Conservation (phyloP, 257 asterid genomes). For the Gentiana straminea region DNA sequence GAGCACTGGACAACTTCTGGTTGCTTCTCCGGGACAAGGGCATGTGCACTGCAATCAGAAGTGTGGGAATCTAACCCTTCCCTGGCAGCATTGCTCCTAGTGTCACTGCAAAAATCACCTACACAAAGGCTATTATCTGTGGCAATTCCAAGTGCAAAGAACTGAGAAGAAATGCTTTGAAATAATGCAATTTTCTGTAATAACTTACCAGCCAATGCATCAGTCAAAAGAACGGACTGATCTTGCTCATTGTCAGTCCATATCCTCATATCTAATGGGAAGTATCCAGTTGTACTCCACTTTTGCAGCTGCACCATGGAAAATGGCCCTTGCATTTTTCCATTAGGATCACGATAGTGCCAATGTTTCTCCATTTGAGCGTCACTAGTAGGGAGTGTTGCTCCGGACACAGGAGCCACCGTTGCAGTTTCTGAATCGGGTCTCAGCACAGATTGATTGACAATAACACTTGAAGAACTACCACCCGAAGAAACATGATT, state of each 20-base stretch:
- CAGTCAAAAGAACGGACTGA: conserved; percentile 56
- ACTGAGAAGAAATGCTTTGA: conserved; percentile 18
- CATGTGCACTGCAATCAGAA: conserved; percentile 5
- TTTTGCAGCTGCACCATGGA: conserved; percentile 69
- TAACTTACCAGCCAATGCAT: conserved; percentile 51
- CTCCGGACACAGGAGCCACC: conserved; percentile 19
- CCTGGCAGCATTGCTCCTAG: conserved; percentile 3
- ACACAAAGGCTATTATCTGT: neutral
- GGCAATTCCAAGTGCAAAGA: conserved; percentile 19
- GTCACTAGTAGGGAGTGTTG: conserved; percentile 26
- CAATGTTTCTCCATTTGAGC: conserved; percentile 72
- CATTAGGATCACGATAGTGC: conserved; percentile 96
- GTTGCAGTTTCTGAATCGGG: conserved; percentile 39
- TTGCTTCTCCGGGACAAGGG: conserved; percentile 6
- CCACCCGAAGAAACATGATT: conserved; percentile 19
- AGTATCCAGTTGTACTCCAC: conserved; percentile 79
- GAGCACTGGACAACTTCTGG: neutral
- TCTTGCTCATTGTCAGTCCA: conserved; percentile 74
- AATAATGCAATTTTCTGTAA: conserved; percentile 36
- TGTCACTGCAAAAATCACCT: conserved; percentile 4
- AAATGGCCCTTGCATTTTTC: conserved; percentile 92
- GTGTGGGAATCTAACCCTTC: conserved; percentile 3
- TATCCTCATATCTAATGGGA: conserved; percentile 83
- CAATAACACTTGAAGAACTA: conserved; percentile 13
- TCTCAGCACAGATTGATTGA: conserved; percentile 29